Percentiles rank a stretch among this genome's conserved stretches.
phyloP scores from a whole-genome alignment of 176 grass and related monocot genomes.

The Zea luxurians region DNA sequence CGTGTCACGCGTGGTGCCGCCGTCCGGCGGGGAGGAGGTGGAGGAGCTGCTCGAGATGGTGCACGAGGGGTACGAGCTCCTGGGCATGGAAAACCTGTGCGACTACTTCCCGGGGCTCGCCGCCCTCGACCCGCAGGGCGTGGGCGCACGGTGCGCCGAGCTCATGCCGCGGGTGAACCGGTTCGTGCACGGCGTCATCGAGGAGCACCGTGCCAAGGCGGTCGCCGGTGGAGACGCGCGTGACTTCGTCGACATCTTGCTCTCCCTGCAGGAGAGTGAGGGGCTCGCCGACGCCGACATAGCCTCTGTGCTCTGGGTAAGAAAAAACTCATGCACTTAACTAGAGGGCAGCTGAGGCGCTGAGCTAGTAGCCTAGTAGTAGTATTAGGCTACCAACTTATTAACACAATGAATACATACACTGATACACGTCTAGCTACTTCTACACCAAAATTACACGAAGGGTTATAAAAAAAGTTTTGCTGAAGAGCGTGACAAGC shows the following conservation, averaged over 20 bases:
- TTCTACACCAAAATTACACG: not conserved
- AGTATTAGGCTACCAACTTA: not conserved
- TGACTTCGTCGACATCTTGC: slow-evolving; percentile 74
- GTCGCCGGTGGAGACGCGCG: slow-evolving; percentile 28
- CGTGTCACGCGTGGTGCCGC: slow-evolving; percentile 31
- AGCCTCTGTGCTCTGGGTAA: slow-evolving; percentile 77
- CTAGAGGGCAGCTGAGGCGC: too few relatives aligned
- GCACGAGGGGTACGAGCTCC: slow-evolving; percentile 74
- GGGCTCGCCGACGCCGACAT: slow-evolving; percentile 65
- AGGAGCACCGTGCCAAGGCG: slow-evolving; percentile 45
- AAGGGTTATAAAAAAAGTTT: slow-evolving; percentile 2
- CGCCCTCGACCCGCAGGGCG: slow-evolving; percentile 53
- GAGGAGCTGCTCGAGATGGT: slow-evolving; percentile 71
- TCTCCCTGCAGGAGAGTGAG: slow-evolving; percentile 68
- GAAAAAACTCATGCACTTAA: not conserved
- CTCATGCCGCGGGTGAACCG: slow-evolving; percentile 78
- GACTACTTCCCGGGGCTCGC: slow-evolving; percentile 81
- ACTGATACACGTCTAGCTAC: not conserved
- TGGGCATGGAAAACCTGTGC: slow-evolving; percentile 80
- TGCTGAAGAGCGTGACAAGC: not conserved
- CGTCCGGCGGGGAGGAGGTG: slow-evolving; percentile 44
- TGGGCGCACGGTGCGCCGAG: slow-evolving; percentile 58
- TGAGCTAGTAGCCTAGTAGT: too few relatives aligned
- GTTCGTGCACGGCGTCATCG: slow-evolving; percentile 64
- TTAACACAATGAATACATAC: not conserved